phyloP scores from a whole-genome alignment of 257 asterid genomes.

The Forsythia suspensa region DNA sequence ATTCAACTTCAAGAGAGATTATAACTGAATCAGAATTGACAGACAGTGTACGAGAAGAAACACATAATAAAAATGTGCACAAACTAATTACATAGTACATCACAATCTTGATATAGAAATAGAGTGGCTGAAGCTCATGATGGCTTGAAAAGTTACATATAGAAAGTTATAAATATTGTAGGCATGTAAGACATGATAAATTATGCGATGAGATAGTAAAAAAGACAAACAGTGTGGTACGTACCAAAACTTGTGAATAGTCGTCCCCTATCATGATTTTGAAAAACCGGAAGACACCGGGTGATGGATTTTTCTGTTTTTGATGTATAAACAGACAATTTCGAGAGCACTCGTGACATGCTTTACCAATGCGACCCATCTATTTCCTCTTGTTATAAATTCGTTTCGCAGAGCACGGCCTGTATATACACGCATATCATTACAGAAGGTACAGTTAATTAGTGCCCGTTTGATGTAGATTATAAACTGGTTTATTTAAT shows the following conservation, averaged over 20 bases:
- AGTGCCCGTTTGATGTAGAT: no score
- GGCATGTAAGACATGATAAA: not conserved
- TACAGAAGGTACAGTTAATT: not conserved
- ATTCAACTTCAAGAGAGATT: no score
- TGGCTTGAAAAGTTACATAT: no score
- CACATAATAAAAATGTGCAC: no score
- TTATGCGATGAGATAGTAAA: no score
- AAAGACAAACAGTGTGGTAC: not conserved
- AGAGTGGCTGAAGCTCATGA: no score
- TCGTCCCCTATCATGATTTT: slow-evolving; percentile 19
- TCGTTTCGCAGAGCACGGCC: not conserved
- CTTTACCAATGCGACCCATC: slow-evolving; percentile 20
- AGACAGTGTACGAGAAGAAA: no score
- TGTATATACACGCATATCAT: not conserved
- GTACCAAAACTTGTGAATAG: slow-evolving; percentile 26
- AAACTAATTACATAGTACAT: no score
- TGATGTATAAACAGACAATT: not conserved
- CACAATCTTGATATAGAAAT: no score
- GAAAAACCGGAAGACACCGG: slow-evolving; percentile 19
- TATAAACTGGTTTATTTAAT: no score
- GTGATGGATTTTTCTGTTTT: not conserved
- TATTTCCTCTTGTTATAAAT: not conserved
- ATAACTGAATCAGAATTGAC: no score
- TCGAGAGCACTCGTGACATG: no score
- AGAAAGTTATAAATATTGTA: not conserved